Base-by-base conservation (phyloP, 331 rosid species). In the Rosa hybrid region DNA sequence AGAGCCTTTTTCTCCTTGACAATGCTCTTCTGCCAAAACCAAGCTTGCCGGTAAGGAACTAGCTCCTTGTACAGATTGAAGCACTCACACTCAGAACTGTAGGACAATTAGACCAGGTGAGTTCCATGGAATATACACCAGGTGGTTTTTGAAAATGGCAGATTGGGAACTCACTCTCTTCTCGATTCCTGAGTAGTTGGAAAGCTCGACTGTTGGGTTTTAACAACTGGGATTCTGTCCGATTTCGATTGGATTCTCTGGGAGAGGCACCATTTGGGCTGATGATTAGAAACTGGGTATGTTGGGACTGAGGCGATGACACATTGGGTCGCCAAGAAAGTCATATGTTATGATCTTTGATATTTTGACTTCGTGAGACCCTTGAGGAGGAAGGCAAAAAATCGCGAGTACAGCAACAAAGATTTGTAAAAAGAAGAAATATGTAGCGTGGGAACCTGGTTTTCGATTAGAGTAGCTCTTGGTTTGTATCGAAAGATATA, bases 1-100 rank as follows among this genome's bases (percentile, higher is more conserved):
- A 80, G 82, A 10, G 84, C 81, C 64, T 76, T 92, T 86, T 92
- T 91, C 59, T 90, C 91, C 20, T 25, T 77, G 6, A 92, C 86
- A 49, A 92, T 79, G 63, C 84, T 80, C 76, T 91, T 94, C 54
- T 94, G 98, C 96, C 91, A 92, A 78, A 83, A 64, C 92, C 93
- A 94, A 8, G 97, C 97, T 77, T 84, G 81, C 21, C 71, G 75
- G 16, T 92, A 92, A 0, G 96, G 96, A 54, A 91, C 83, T 38
- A 89, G 81, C 72, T 88, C 75, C 30, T 81, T 79, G 72, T 91
- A 87, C 72, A 91, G 86, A 85, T 95, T 91, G 56, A 89, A 78
- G 76, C 90, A 87, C 68, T 95, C 97, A 20, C 94, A 88, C 44
- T 94, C 95, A 21, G 91, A 92, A 4, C 39, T 34, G 39, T 34